Base-by-base conservation (phyloP, 176 grass and related monocot species). In the Bolboschoenus planiculmis region DNA sequence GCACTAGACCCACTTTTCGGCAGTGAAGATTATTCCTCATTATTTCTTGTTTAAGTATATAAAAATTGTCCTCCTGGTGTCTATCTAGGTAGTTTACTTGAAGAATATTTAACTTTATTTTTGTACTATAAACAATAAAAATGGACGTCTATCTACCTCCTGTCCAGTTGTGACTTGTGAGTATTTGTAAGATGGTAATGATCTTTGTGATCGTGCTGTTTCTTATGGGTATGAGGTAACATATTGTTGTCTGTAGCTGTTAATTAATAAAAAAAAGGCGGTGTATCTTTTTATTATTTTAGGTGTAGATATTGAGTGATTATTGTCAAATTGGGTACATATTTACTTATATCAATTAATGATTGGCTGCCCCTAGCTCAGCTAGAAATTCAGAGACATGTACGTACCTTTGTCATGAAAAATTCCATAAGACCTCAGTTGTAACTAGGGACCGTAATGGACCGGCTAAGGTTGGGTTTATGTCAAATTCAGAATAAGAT, bases 31-130 rank as follows among this genome's bases (percentile, higher is more conserved):
- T 82, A 74, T 63, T 62, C 63, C 29, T 58, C 80, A 4, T 77
- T 47, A 44, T 87, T 82, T 76, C 50, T 87, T 33, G 26, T 82
- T 36, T 87, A 83, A 82, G 9, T 51, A 54, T 72, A 47, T 42
- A 51, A 16, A 43, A 15, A 64, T 73, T 47, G 0, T 48, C 1
- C 2, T 47, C 30, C 23, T 7, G 15, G 34, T 67, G 34, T 39
- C 5, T 39, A 39, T 2, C 5, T 39, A 67, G n/a, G n/a, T n/a
- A n/a, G 7, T 73, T 73, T 73, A 13, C 21, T 73, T 34, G 2
- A 11, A 56, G 27, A 56, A 10, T 31, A 79, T n/a, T 59, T 10
- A 39, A 18, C 14, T 53, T 58, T 57, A 0, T 57, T 57, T 80
- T 80, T 59, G 54, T 59, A 18, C 7, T 5, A 80, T 47, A 76